Conservation (phyloP, 2,329 filamentous ascomycete species). For the Elsinoe perseae region DNA sequence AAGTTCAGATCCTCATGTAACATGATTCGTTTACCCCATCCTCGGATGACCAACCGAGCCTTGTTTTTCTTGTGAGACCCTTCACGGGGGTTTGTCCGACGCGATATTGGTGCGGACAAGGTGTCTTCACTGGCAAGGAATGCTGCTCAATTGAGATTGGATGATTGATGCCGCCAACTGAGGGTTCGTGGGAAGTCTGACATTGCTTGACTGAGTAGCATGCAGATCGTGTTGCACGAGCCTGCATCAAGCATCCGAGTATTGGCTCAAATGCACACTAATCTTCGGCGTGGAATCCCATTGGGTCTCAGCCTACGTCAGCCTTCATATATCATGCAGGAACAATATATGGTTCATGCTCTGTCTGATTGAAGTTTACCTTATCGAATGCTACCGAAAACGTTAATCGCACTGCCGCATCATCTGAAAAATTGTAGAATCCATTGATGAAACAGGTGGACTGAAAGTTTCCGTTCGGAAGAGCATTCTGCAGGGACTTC, state of each 20-base stretch:
- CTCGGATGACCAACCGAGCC: not conserved
- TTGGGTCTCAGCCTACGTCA: conserved; percentile 7
- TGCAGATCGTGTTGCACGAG: not conserved
- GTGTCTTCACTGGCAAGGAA: not conserved
- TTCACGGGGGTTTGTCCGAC: not conserved
- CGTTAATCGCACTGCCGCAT: not conserved
- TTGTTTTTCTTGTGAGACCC: not conserved
- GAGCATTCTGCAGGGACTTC: not conserved
- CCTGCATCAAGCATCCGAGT: not conserved
- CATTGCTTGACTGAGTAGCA: not conserved
- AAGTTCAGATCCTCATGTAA: not conserved
- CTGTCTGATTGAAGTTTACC: not conserved
- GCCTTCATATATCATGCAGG: not conserved
- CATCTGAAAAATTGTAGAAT: not conserved
- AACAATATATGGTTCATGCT: not conserved
- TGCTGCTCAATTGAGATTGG: not conserved
- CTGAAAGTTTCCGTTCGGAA: not conserved
- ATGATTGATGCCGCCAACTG: not conserved
- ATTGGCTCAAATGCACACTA: not conserved
- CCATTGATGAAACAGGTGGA: not conserved
- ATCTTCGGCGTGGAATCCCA: not conserved
- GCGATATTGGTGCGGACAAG: not conserved
- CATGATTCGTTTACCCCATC: conserved; percentile 3
- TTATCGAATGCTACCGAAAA: not conserved
- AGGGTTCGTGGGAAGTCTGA: not conserved